Evolutionary conservation across 2,329 filamentous ascomycete species (phyloP).

Genomic region (Paecilomyces sp.): DNA sequence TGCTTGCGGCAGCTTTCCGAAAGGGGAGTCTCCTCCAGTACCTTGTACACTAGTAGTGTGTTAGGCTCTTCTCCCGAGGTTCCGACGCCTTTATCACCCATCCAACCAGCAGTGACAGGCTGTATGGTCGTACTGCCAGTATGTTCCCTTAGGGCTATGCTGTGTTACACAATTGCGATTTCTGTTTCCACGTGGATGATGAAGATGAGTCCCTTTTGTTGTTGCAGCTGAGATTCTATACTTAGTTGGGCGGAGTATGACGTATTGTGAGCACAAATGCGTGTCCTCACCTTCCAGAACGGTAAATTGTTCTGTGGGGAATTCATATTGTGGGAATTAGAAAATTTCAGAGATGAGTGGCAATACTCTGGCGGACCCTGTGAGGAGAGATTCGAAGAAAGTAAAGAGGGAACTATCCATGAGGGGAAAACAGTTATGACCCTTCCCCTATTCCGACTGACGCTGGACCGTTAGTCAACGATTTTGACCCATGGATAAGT

Average conservation of each 20-base stretch:
- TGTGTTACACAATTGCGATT: not conserved
- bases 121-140: not conserved
- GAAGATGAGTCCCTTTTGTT: not conserved
- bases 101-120: not conserved
- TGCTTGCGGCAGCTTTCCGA: not conserved
- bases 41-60: not conserved
- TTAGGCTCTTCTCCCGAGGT: not conserved
- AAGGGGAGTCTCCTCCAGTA: not conserved
- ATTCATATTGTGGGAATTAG: not conserved
- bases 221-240: not conserved
- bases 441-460: not conserved
- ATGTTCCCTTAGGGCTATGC: not conserved
- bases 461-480: not conserved
- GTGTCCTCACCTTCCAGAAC: not conserved
- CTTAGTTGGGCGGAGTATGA: not conserved
- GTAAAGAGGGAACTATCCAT: not conserved
- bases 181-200: not conserved
- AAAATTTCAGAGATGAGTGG: not conserved
- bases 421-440: not conserved
- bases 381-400: not conserved
- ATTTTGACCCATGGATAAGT: not conserved
- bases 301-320: not conserved
- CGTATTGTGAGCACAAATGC: not conserved
- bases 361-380: not conserved
- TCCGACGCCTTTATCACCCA: not conserved